phyloP scores from a whole-genome alignment of 495 filamentous ascomycete species.

The Lasiosphaeria ovina region DNA sequence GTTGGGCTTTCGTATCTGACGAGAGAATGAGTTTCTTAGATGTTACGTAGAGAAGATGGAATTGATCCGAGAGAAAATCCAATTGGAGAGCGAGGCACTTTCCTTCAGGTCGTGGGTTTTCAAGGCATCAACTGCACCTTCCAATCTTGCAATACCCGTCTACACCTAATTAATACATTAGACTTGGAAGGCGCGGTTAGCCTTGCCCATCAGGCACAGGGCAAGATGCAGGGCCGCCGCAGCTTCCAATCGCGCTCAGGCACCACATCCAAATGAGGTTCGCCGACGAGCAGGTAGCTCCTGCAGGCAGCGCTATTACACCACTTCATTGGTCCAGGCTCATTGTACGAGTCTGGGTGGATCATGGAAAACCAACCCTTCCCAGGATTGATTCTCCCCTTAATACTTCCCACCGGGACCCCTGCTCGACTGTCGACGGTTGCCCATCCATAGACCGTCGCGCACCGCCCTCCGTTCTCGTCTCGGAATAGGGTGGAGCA shows the following conservation, averaged over 20 bases:
- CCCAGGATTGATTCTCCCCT: background rate
- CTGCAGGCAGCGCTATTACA: conserved; percentile 1
- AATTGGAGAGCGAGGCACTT: background rate
- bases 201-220: background rate
- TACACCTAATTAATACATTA: background rate
- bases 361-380: background rate
- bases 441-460: background rate
- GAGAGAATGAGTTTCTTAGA: background rate
- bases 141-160: background rate
- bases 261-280: conserved; percentile 2
- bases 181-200: conserved; percentile 3
- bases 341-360: conserved; percentile 1
- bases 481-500: background rate
- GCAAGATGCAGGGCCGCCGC: background rate
- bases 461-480: background rate
- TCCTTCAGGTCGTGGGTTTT: background rate
- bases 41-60: background rate
- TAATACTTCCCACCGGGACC: background rate
- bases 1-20: no score
- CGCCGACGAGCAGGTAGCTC: conserved; percentile 1
- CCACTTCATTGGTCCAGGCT: background rate
- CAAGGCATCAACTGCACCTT: conserved; percentile 4
- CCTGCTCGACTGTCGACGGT: background rate
- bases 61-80: background rate
- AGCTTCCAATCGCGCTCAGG: conserved; percentile 1